Conservation (phyloP, 1,284 basidiomycete species). For the Cerrena zonata region DNA sequence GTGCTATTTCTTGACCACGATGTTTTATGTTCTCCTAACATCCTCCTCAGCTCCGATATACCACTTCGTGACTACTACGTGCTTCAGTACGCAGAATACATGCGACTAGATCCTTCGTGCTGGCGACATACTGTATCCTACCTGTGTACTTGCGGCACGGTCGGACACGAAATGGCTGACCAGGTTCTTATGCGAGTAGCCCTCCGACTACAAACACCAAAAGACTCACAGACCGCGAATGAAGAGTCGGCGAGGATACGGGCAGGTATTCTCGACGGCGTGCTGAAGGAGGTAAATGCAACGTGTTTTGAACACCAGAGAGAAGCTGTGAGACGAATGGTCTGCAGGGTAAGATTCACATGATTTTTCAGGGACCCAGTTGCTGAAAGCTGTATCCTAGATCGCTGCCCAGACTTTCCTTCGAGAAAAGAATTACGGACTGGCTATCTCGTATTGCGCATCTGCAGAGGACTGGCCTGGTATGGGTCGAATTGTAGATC, state of each 20-base stretch:
- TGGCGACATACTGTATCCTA: constrained; percentile 85
- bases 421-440: constrained; percentile 60
- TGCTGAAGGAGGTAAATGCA: constrained; percentile 61
- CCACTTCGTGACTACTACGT: constrained; percentile 74
- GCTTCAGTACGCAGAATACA: constrained; percentile 76
- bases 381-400: constrained; percentile 31
- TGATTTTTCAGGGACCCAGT: background rate
- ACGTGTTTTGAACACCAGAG: constrained; percentile 62
- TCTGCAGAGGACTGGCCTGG: constrained; percentile 77
- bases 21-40: too few species aligned
- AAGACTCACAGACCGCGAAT: constrained; percentile 18
- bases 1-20: constrained; percentile 25
- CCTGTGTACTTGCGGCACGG: constrained; percentile 71
- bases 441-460: constrained; percentile 71
- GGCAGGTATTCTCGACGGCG: constrained; percentile 49
- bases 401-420: constrained; percentile 68
- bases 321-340: constrained; percentile 56
- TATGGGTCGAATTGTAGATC: constrained; percentile 65
- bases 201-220: constrained; percentile 27
- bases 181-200: constrained; percentile 70
- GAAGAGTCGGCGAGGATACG: constrained; percentile 31
- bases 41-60: constrained; percentile 60
- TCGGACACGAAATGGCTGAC: constrained; percentile 67
- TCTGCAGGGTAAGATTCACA: constrained; percentile 51
- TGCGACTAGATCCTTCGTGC: constrained; percentile 69